phyloP scores from a whole-genome alignment of 345 rosid species.

The Populus ilicifolia region DNA sequence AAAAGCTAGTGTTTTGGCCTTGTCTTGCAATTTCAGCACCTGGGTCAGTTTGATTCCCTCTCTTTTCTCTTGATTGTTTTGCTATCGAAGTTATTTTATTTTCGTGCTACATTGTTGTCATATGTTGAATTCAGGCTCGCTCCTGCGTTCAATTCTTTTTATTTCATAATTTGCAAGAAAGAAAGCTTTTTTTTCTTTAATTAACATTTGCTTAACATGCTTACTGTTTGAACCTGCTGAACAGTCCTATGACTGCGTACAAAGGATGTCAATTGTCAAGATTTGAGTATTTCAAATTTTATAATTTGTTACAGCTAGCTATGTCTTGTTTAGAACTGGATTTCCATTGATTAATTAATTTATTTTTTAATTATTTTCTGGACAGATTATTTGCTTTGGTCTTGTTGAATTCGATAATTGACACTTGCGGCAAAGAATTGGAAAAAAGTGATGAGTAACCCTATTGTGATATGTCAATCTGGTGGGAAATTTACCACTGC shows the following conservation, averaged over 20 bases:
- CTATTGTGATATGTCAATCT: conserved; percentile 26
- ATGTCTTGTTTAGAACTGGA: background rate
- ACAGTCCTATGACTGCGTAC: background rate
- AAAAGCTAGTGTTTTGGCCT: background rate
- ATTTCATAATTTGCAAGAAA: background rate
- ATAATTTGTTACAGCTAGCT: background rate
- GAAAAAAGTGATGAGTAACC: conserved; percentile 3
- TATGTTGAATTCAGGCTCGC: background rate
- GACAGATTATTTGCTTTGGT: background rate
- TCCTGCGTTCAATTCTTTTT: background rate
- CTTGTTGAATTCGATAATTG: background rate
- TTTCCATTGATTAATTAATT: background rate
- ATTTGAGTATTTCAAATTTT: background rate
- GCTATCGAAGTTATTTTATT: background rate
- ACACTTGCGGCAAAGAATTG: background rate
- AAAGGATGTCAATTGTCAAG: background rate
- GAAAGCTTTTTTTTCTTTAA: background rate
- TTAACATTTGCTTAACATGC: background rate
- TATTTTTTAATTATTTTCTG: background rate
- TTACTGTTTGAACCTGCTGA: background rate
- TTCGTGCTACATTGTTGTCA: background rate
- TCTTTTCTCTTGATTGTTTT: background rate
- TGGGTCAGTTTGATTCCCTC: conserved; percentile 5
- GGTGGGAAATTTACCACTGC: conserved; percentile 21
- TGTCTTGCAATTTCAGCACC: background rate